Base-by-base conservation (phyloP, 768 basidiomycete species). In the Crucibulum laeve region DNA sequence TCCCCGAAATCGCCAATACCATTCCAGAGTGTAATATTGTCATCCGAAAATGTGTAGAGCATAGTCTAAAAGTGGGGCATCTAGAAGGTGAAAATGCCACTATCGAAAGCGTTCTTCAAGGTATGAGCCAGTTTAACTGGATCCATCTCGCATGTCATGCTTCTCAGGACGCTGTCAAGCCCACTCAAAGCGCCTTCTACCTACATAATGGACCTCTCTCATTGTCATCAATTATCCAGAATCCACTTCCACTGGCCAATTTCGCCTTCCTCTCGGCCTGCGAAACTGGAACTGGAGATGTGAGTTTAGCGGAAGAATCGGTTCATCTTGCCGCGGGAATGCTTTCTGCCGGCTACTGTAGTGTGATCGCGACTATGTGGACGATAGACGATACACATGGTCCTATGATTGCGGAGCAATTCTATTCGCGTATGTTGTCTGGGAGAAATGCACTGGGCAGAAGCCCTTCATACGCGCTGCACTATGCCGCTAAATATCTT, bases 251-350 rank as follows among this genome's bases (percentile, higher is more conserved):
- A 6, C 15, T 47, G 44, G 54, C 61, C 21, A 51, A 59, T 30
- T 55, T 75, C 32, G 74, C 65, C 0, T 70, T 73, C 50, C 61
- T 76, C 3, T 73, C 73, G 3, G 73, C 74, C 1, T 76, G 74
- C 45, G 60, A 76, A 43, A 74, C 67, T 5, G 69, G 68, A 1
- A 59, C 48, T 28, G 67, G 70, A 1, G 56, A 61, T 21, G 38
- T 52, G 0, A 46, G 48, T 1, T 48, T 59, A 25, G 28, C 59
- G 10, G 54, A 62, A 13, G 53, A 60, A 46, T 40, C 60, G 0
- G 50, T 74, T 5, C 71, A 74, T 55, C 49, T 75, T 3, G 66
- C 74, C 0, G 68, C 65, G 1, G 70, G 66, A 3, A 67, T 74
- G 65, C 47, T 68, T 38, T 59, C 51, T 25, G 57, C 61, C 25